Base-by-base conservation (phyloP, 179 eudicot species). In the Silene coronaria region DNA sequence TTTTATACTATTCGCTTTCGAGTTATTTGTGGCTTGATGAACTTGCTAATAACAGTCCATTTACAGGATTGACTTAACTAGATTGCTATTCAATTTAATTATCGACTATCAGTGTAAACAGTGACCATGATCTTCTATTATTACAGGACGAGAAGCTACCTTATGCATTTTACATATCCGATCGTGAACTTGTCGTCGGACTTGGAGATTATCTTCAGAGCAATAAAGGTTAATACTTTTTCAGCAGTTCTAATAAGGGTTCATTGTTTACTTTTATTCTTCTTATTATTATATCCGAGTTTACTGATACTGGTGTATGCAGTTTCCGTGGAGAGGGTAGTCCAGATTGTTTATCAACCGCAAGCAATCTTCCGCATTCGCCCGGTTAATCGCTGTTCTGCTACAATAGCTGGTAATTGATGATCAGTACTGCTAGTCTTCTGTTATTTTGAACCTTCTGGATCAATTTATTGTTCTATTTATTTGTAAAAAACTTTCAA, bases 321-420 rank as follows among this genome's bases (percentile, higher is more conserved):
- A 95, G 99, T 92, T 78, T 95, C 99, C 68, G 97, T 95, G 80
- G 99, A 95, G 93, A 95, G 88, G 90, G 91, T 86, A 59, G 79
- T 92, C 79, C 91, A 91, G 63, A 91, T 95, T 65, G 88, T 95
- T 73, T 95, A 95, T 84, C 99, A 95, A 80, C 97, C 99, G 26
- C 99, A 95, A 80, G 97, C 99, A 75, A 82, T 95, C 77, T 95
- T 95, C 60, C 89, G 99, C 65, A 95, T 95, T 34, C 91, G 97
- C 28, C 97, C 99, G 32, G 99, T 95, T 62, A 91, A 82, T 80
- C 97, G 99, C 27, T 95, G 99, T 78, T 89, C 99, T 77, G 88
- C 99, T 72, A 90, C 99, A 75, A 95, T 92, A 79, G 85, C 97
- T 23, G 99, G 97, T 95, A 89, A 48, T 51, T 34, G 12, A 8